phyloP scores from a whole-genome alignment of 768 basidiomycete genomes.

The Phlebiopsis flavidoalba region DNA sequence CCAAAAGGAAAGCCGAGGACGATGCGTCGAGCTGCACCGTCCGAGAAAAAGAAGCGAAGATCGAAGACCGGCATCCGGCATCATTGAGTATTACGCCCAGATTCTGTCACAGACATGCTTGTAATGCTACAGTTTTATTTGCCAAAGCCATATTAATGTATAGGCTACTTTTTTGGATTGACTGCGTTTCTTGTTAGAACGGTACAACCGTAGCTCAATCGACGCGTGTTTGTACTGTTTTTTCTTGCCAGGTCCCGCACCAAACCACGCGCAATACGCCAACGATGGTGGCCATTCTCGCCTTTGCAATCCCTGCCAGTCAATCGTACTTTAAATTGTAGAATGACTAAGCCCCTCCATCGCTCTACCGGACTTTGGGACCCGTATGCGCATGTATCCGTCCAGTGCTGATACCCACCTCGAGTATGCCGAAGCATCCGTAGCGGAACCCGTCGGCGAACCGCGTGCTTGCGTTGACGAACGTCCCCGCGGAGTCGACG shows the following conservation, averaged over 20 bases:
- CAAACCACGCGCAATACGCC: slow-evolving; percentile 90
- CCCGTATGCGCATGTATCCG: slow-evolving; percentile 96
- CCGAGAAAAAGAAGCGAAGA: slow-evolving; percentile 64
- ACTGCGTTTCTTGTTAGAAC: slow-evolving; percentile 29
- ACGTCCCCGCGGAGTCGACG: slow-evolving; percentile 90
- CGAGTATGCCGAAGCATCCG: slow-evolving; percentile 90
- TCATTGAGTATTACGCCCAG: background rate
- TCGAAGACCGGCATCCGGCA: slow-evolving; percentile 35
- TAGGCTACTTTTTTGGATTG: no score
- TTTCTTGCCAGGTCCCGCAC: slow-evolving; percentile 61
- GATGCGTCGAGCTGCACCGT: slow-evolving; percentile 36
- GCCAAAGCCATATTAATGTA: background rate
- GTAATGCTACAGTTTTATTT: background rate
- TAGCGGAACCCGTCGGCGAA: slow-evolving; percentile 97
- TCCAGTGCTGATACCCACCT: slow-evolving; percentile 96
- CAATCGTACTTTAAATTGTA: slow-evolving; percentile 98
- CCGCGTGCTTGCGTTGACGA: slow-evolving; percentile 91
- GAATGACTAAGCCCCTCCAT: slow-evolving; percentile 88
- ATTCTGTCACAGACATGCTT: background rate
- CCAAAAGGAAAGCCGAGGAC: slow-evolving; percentile 71
- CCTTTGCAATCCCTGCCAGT: slow-evolving; percentile 72
- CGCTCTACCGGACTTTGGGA: slow-evolving; percentile 90
- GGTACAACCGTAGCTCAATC: slow-evolving; percentile 42
- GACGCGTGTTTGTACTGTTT: slow-evolving; percentile 66
- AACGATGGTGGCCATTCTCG: slow-evolving; percentile 73